A percentile compares a stretch with the other conserved stretches of the same genome.
These are phyloP conservation scores for Apophysomyces variabilis DNA, from an alignment of 371 early-diverging fungal species.

Conservation along the genomic window DNA sequence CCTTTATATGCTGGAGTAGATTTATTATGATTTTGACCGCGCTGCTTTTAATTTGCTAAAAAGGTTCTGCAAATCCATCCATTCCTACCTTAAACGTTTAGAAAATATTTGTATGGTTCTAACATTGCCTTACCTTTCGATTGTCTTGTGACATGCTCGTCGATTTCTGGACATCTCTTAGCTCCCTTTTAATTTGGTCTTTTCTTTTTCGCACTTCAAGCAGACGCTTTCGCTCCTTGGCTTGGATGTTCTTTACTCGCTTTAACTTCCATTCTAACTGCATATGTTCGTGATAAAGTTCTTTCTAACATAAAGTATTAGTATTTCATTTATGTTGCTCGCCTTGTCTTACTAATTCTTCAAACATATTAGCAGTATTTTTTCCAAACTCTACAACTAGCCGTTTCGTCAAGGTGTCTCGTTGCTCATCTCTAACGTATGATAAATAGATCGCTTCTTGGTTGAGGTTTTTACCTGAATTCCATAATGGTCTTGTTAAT, in stretches of 20 bases:
- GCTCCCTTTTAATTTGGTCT: background rate
- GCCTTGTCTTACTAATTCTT: background rate
- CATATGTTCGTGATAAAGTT: background rate
- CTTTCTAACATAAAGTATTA: background rate
- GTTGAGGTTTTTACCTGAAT: background rate
- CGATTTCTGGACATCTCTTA: background rate
- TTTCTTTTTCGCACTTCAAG: background rate
- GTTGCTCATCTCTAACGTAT: background rate
- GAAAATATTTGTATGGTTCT: background rate
- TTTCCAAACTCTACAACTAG: background rate
- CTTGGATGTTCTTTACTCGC: background rate
- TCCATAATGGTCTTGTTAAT: background rate
- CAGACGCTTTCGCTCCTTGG: background rate
- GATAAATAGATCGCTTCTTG: background rate
- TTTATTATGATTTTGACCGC: background rate
- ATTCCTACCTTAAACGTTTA: background rate
- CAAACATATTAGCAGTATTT: background rate
- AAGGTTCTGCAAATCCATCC: background rate
- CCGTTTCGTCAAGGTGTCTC: background rate
- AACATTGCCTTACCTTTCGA: background rate
- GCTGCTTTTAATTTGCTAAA: background rate
- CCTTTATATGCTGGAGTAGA: too few relatives aligned
- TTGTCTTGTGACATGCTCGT: background rate
- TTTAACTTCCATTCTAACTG: slow-evolving; percentile 1
- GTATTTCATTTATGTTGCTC: background rate